phyloP scores from a whole-genome alignment of 495 filamentous ascomycete species.

The Bombardia bombarda region DNA sequence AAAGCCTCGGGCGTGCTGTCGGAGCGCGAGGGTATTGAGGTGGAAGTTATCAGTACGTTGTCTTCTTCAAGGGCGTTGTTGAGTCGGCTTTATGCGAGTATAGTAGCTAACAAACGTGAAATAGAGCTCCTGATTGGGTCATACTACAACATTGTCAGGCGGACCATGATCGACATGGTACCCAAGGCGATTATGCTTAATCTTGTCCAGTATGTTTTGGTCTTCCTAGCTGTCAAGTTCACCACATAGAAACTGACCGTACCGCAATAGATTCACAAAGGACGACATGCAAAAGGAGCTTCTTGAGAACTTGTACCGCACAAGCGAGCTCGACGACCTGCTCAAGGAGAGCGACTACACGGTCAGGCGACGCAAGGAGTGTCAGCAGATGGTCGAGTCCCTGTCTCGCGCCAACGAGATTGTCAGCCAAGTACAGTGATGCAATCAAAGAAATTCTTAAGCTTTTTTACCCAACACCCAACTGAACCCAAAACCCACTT shows the following conservation, averaged over 20 bases:
- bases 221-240: neutral
- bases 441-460: too few relatives aligned
- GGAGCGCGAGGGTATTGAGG: slow-evolving; percentile 88
- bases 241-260: neutral
- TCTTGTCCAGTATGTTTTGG: slow-evolving; percentile 71
- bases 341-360: slow-evolving; percentile 99
- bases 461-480: too few relatives aligned
- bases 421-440: slow-evolving; percentile 95
- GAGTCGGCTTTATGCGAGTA: slow-evolving; percentile 1
- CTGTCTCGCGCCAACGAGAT: slow-evolving; percentile 86
- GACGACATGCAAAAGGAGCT: slow-evolving; percentile 98
- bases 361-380: slow-evolving; percentile 89
- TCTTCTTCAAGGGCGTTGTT: neutral
- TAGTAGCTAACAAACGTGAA: too few relatives aligned
- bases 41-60: slow-evolving; percentile 96
- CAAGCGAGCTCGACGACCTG: slow-evolving; percentile 80
- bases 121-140: slow-evolving; percentile 89
- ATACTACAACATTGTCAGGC: slow-evolving; percentile 95
- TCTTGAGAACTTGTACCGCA: slow-evolving; percentile 95
- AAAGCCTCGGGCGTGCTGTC: slow-evolving; percentile 89
- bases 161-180: slow-evolving; percentile 99
- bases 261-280: slow-evolving; percentile 66
- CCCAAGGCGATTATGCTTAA: slow-evolving; percentile 99
- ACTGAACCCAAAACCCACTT: too few relatives aligned
- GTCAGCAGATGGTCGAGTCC: slow-evolving; percentile 97